These are phyloP conservation scores for Aphanomyces astaci DNA, from an alignment of 352 stramenopile genomes.

Conservation along the genomic window DNA sequence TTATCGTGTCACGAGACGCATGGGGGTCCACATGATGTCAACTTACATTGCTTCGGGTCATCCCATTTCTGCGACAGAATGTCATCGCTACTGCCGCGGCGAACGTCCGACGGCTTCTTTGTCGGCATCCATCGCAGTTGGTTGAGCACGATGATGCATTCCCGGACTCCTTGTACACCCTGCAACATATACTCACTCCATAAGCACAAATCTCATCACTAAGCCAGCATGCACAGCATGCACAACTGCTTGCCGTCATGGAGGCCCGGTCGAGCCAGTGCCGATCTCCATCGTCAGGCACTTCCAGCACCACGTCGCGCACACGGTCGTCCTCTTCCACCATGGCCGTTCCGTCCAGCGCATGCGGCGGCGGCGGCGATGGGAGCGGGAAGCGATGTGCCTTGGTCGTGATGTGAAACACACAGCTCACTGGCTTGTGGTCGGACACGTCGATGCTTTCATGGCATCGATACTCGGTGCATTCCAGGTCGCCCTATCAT, in stretches of 20 bases:
- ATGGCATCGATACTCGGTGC: slow-evolving; percentile 67
- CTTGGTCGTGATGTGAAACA: slow-evolving; percentile 40
- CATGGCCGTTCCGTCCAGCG: background rate
- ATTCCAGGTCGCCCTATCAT: slow-evolving; percentile 44
- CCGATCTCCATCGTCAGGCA: background rate
- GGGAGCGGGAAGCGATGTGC: background rate
- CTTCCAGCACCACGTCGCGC: background rate
- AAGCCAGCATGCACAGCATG: background rate
- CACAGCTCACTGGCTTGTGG: slow-evolving; percentile 71
- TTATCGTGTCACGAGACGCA: too few relatives aligned
- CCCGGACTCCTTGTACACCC: background rate
- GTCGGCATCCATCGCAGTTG: background rate
- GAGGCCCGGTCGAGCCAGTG: background rate
- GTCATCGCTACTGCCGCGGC: background rate
- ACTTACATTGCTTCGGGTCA: background rate
- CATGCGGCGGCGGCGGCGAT: background rate
- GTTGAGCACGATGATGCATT: background rate
- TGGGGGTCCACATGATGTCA: too few relatives aligned
- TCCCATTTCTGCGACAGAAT: background rate
- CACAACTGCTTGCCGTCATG: background rate
- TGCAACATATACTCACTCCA: background rate
- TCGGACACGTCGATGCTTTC: slow-evolving; percentile 68
- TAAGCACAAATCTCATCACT: too few relatives aligned
- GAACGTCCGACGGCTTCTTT: background rate
- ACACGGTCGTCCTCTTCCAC: background rate